Percentiles rank a stretch among this genome's conserved stretches.
phyloP scores from a whole-genome alignment of 495 filamentous ascomycete species.

The Darksidea phi region DNA sequence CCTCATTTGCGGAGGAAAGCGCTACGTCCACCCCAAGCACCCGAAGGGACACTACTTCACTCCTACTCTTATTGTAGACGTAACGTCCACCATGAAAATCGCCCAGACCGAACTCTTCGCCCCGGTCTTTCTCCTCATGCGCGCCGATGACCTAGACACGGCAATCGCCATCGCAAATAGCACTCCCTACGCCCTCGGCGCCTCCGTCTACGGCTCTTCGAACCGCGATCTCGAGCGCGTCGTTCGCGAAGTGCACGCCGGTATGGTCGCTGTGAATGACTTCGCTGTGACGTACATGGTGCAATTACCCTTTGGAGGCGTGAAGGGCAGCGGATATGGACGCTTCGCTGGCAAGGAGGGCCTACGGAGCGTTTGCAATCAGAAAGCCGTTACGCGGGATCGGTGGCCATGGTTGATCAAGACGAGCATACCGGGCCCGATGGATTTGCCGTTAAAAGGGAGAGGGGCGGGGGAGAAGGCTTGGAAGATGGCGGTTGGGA shows the following conservation, averaged over 20 bases:
- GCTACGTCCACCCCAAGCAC: constrained; percentile 65
- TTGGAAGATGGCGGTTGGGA: constrained; percentile 60
- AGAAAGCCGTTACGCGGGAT: constrained; percentile 83
- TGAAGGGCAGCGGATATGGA: constrained; percentile 84
- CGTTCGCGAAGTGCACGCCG: constrained; percentile 67
- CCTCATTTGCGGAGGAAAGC: constrained; percentile 78
- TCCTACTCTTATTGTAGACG: constrained; percentile 85
- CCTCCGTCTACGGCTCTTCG: constrained; percentile 66
- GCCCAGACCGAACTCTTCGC: constrained; percentile 91
- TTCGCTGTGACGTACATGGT: constrained; percentile 91
- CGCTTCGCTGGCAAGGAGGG: constrained; percentile 92
- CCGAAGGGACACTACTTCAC: constrained; percentile 84
- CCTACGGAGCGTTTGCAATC: constrained; percentile 75
- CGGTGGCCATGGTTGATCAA: constrained; percentile 55
- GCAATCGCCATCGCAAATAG: constrained; percentile 41
- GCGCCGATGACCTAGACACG: constrained; percentile 54
- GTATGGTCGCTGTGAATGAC: constrained; percentile 93
- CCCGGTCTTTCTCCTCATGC: constrained; percentile 82
- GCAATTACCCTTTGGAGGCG: constrained; percentile 88
- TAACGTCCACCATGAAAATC: constrained; percentile 63
- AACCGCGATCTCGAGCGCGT: constrained; percentile 56
- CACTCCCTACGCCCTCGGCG: constrained; percentile 43
- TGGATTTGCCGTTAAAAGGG: constrained; percentile 69
- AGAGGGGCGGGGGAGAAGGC: constrained; percentile 48
- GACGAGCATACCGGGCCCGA: constrained; percentile 73